A percentile compares a stretch with the other conserved stretches of the same genome.
Conservation (phyloP, 768 basidiomycete genomes). For the Fibroporia radiculosa region DNA sequence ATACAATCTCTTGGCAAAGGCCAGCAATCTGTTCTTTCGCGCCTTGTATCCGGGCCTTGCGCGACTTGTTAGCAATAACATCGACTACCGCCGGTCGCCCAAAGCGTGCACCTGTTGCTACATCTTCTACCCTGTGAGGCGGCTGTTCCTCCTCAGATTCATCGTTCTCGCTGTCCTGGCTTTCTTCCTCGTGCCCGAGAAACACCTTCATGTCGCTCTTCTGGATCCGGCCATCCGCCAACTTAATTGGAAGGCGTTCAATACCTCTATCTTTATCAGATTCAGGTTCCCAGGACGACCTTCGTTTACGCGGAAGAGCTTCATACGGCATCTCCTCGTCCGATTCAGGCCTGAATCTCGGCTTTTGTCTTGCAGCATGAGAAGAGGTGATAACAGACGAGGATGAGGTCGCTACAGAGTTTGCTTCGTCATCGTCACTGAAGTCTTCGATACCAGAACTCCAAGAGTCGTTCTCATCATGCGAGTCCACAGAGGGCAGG, state of each 20-base stretch:
- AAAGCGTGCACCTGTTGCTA: conserved; percentile 78
- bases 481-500: conserved; percentile 63
- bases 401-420: conserved; percentile 20
- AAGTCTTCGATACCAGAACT: conserved; percentile 34
- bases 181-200: conserved; percentile 19
- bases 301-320: conserved; percentile 44
- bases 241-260: conserved; percentile 77
- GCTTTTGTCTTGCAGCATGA: conserved; percentile 6
- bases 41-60: conserved; percentile 55
- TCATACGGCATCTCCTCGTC: conserved; percentile 80
- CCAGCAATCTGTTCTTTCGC: conserved; percentile 94
- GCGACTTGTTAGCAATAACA: conserved; percentile 58
- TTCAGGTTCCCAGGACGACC: conserved; percentile 36
- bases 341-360: conserved; percentile 16
- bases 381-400: conserved; percentile 8
- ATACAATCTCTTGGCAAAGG: conserved; percentile 88
- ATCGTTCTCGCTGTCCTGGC: conserved; percentile 19
- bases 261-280: conserved; percentile 43
- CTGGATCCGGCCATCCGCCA: conserved; percentile 72
- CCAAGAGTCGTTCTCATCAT: conserved; percentile 49
- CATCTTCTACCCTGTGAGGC: conserved; percentile 47
- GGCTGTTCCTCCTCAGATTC: conserved; percentile 28
- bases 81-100: conserved; percentile 77
- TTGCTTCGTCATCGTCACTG: conserved; percentile 22
- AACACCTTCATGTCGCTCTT: conserved; percentile 36